A percentile compares a stretch with the other conserved stretches of the same genome.
Evolutionary conservation across 2,329 filamentous ascomycete species (phyloP).

Genomic region (Talaromyces marneffei): DNA sequence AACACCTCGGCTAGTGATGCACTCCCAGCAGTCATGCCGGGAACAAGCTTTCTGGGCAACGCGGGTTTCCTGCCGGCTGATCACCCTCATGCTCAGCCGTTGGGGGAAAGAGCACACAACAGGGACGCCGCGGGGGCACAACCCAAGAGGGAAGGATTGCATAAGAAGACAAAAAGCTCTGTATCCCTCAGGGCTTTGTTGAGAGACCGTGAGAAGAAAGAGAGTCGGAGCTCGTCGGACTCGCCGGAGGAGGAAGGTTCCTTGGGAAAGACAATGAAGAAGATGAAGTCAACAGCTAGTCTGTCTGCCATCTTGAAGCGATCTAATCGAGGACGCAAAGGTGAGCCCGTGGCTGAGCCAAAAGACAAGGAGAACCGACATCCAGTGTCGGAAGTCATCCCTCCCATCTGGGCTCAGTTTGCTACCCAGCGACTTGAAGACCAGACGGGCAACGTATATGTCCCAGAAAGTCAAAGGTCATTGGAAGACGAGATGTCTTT

Average conservation of each 20-base stretch:
- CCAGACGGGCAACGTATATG: constrained; percentile 33
- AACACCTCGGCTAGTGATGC: constrained; percentile 37
- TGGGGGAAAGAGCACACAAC: constrained; percentile 37
- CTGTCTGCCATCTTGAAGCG: constrained; percentile 70
- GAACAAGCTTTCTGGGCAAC: constrained; percentile 23
- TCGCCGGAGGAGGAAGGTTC: constrained; percentile 21
- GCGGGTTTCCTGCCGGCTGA: constrained; percentile 47
- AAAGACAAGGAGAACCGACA: constrained; percentile 80
- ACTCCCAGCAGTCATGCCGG: constrained; percentile 19
- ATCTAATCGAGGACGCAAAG: constrained; percentile 62
- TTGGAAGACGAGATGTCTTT: constrained; percentile 52
- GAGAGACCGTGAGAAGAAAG: constrained; percentile 44
- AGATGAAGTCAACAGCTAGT: constrained; percentile 77
- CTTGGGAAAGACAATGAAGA: constrained; percentile 50
- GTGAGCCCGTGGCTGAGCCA: constrained; percentile 47
- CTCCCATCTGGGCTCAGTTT: constrained; percentile 80
- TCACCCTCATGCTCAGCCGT: constrained; percentile 41
- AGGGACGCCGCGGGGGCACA: constrained; percentile 30
- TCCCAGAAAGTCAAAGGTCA: constrained; percentile 41
- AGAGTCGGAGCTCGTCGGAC: constrained; percentile 21
- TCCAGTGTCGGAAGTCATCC: constrained; percentile 51
- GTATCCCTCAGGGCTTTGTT: constrained; percentile 48
- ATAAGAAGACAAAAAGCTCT: constrained; percentile 52
- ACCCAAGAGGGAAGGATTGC: constrained; percentile 33
- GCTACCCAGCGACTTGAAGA: constrained; percentile 37